Evolutionary conservation across 2,329 filamentous ascomycete species (phyloP).

Genomic region (Pseudogymnoascus sp.): DNA sequence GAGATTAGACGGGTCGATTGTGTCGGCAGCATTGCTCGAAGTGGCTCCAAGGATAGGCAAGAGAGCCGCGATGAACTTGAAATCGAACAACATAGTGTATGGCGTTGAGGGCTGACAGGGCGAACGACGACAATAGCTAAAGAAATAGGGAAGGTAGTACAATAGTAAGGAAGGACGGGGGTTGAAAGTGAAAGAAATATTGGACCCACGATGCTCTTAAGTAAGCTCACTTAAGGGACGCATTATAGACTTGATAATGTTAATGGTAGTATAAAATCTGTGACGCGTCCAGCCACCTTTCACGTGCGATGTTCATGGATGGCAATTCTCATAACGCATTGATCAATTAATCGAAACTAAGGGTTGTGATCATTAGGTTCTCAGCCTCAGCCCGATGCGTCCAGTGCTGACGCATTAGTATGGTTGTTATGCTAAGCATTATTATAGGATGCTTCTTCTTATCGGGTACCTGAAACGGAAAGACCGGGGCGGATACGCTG

Average conservation of each 20-base stretch:
- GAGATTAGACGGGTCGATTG: slow-evolving; percentile 13
- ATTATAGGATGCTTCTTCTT: background rate
- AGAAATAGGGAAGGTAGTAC: background rate
- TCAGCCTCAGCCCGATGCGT: background rate
- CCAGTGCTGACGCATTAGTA: background rate
- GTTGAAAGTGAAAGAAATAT: background rate
- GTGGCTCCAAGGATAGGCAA: slow-evolving; percentile 11
- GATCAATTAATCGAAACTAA: background rate
- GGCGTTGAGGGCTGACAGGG: background rate
- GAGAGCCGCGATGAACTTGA: slow-evolving; percentile 3
- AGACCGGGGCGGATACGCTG: background rate
- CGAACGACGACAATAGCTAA: background rate
- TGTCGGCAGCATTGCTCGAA: slow-evolving; percentile 3
- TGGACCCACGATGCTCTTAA: background rate
- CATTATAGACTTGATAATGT: background rate
- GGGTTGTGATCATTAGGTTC: background rate
- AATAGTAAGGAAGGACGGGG: background rate
- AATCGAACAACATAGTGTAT: slow-evolving; percentile 14
- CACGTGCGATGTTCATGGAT: background rate
- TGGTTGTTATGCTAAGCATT: background rate
- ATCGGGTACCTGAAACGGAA: background rate
- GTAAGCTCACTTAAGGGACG: background rate
- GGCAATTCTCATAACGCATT: background rate
- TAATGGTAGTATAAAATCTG: background rate
- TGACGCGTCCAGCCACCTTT: background rate